Evolutionary conservation across 345 rosid genomes (phyloP).

Genomic region (Sapria himalayana): DNA sequence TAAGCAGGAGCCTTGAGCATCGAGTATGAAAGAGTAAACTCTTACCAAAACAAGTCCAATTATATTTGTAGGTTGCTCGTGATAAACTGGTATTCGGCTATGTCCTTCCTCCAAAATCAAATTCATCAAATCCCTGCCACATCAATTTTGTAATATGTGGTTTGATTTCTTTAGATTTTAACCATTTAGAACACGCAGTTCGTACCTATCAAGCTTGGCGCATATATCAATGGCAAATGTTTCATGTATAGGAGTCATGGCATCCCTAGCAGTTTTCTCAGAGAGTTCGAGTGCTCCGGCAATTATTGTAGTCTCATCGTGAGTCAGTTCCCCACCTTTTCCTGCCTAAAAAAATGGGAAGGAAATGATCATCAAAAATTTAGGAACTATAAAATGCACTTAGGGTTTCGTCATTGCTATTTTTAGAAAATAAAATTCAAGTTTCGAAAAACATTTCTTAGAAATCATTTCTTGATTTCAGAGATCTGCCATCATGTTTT

Average conservation of each 20-base stretch:
- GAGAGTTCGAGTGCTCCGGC: constrained; percentile 94
- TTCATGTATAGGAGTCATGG: constrained; percentile 77
- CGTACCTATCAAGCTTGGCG: constrained; percentile 62
- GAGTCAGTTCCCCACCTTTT: constrained; percentile 93
- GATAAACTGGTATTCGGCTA: constrained; percentile 93
- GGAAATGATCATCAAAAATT: no score
- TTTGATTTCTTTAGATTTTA: not conserved
- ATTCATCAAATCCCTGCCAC: constrained; percentile 48
- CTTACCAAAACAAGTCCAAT: constrained; percentile 76
- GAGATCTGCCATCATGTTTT: no score
- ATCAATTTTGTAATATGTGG: constrained; percentile 8
- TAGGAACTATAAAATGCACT: no score
- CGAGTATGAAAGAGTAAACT: constrained; percentile 1
- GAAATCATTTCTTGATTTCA: no score
- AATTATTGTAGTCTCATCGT: constrained; percentile 92
- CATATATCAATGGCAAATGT: constrained; percentile 72
- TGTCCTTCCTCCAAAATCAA: constrained; percentile 86
- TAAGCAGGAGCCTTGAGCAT: not conserved
- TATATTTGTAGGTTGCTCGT: constrained; percentile 73
- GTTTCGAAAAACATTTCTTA: no score
- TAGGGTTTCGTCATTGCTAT: no score
- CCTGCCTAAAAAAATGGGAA: constrained; percentile 51
- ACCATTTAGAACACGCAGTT: constrained; percentile 6
- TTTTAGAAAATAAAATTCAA: no score
- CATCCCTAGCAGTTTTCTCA: constrained; percentile 69